Percentiles rank a stretch among this genome's conserved stretches.
These are phyloP conservation scores for Dimocarpus longan DNA, from an alignment of 345 rosid genomes.

Conservation along the genomic window DNA sequence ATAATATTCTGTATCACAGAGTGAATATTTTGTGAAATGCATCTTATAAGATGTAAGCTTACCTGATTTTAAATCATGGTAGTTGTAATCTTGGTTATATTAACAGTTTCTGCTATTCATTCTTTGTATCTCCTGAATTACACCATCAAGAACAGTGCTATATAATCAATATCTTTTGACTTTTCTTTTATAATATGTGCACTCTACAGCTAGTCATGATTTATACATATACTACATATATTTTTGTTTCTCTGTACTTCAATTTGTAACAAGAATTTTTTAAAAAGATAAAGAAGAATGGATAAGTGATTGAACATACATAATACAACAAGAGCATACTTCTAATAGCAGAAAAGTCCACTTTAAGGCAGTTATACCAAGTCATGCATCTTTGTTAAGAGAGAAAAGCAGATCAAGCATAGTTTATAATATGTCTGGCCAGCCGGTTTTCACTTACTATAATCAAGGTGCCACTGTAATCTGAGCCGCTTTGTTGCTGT, in stretches of 20 bases:
- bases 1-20: constrained; percentile 15
- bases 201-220: neutral
- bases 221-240: neutral
- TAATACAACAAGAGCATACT: too few relatives aligned
- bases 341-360: too few relatives aligned
- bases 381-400: too few relatives aligned
- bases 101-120: neutral
- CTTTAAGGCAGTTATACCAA: too few relatives aligned
- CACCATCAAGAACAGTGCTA: constrained; percentile 1
- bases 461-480: too few relatives aligned
- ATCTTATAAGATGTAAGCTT: constrained; percentile 8
- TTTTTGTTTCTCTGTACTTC: neutral
- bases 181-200: neutral
- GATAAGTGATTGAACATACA: too few relatives aligned
- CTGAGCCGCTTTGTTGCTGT: too few relatives aligned
- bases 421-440: too few relatives aligned
- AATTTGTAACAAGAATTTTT: too few relatives aligned
- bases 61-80: constrained; percentile 14
- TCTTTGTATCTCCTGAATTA: constrained; percentile 3
- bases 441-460: too few relatives aligned
- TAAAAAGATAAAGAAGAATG: too few relatives aligned
- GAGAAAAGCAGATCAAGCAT: too few relatives aligned
- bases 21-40: constrained; percentile 4
- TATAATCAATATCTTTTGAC: neutral
- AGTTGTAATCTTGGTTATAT: constrained; percentile 3